These are phyloP conservation scores for Erysimum cheiranthoides DNA, from an alignment of 345 rosid genomes.

Conservation along the genomic window DNA sequence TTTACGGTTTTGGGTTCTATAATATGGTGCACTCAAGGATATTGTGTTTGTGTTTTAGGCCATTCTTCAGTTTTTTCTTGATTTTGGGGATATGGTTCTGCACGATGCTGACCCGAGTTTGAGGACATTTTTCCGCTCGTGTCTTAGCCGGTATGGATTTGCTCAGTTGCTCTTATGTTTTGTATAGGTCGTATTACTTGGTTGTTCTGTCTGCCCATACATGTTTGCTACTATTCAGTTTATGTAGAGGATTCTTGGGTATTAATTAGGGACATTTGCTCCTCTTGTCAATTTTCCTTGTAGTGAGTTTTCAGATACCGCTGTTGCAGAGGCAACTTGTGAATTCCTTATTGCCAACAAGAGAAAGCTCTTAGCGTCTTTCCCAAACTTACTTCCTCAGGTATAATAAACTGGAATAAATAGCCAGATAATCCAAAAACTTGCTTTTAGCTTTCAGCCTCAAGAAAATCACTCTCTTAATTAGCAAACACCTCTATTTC, in stretches of 20 bases:
- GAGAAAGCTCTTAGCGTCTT: constrained; percentile 67
- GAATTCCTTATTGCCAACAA: constrained; percentile 72
- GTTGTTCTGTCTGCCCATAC: background rate
- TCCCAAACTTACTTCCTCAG: constrained; percentile 86
- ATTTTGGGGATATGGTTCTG: constrained; percentile 82
- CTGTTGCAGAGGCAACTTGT: constrained; percentile 91
- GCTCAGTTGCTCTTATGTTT: constrained; percentile 24
- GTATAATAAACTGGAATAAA: constrained; percentile 46
- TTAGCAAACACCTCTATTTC: background rate
- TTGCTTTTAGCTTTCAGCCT: constrained; percentile 1
- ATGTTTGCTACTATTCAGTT: constrained; percentile 16
- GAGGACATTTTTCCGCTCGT: constrained; percentile 71
- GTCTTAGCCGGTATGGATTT: constrained; percentile 84
- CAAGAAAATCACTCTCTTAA: background rate
- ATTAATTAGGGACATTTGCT: constrained; percentile 9
- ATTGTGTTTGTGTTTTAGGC: constrained; percentile 53
- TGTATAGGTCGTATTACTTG: background rate
- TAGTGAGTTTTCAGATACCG: constrained; percentile 95
- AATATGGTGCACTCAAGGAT: background rate
- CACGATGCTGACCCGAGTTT: constrained; percentile 95
- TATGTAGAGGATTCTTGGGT: constrained; percentile 3
- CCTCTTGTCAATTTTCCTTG: constrained; percentile 50
- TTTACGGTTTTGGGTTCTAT: background rate
- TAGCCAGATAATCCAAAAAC: background rate
- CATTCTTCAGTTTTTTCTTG: constrained; percentile 87